phyloP scores from a whole-genome alignment of 2,329 filamentous ascomycete genomes.

The Botrytis paeoniae region DNA sequence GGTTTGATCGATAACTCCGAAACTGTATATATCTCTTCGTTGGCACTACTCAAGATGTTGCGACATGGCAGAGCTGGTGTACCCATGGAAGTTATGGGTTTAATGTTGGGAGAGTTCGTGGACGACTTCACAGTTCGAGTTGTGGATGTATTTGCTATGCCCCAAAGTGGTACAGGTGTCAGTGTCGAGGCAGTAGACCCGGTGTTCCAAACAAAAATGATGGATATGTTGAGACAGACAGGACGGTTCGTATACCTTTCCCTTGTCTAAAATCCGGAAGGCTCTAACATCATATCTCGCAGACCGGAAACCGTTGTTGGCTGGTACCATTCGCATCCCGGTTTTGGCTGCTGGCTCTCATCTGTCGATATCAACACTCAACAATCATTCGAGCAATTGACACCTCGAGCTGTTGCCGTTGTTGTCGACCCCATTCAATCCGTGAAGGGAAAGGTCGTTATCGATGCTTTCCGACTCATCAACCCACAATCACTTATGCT shows the following conservation, averaged over 20 bases:
- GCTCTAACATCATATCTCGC: constrained; percentile 23
- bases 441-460: constrained; percentile 99
- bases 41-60: constrained; percentile 97
- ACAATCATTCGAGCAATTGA: constrained; percentile 99
- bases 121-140: constrained; percentile 98
- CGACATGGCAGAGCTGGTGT: constrained; percentile 95
- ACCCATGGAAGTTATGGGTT: constrained; percentile 99
- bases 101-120: constrained; percentile 98
- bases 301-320: constrained; percentile 96
- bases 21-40: constrained; percentile 97
- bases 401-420: constrained; percentile 91
- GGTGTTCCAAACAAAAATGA: constrained; percentile 99
- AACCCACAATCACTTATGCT: constrained; percentile 98
- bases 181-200: constrained; percentile 98
- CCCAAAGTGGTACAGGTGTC: constrained; percentile 95
- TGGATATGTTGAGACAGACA: constrained; percentile 98
- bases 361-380: constrained; percentile 99
- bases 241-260: constrained; percentile 62
- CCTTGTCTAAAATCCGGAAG: constrained; percentile 5
- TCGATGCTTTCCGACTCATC: constrained; percentile 97
- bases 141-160: constrained; percentile 99
- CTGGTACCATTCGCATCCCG: constrained; percentile 99
- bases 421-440: constrained; percentile 99
- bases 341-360: constrained; percentile 98
- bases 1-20: constrained; percentile 98